Evolutionary conservation across 2,329 filamentous ascomycete species (phyloP).

Genomic region (Aspergillus pseudoterreus): DNA sequence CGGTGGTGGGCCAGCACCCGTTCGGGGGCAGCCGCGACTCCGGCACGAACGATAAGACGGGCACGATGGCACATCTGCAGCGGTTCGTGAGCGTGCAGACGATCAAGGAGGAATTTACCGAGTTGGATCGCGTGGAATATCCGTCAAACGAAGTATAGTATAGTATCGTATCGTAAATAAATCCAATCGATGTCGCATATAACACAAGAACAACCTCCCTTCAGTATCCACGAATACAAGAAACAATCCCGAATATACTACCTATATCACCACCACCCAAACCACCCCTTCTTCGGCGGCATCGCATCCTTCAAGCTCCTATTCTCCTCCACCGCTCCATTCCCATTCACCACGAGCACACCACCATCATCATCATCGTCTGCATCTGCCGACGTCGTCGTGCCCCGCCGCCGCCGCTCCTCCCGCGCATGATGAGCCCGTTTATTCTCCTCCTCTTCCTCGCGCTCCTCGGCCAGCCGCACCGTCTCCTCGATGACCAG

Average conservation of each 20-base stretch:
- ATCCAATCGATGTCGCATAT: background rate
- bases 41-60: slow-evolving; percentile 57
- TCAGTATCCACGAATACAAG: too few species aligned
- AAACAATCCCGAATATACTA: too few species aligned
- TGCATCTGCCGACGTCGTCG: too few species aligned
- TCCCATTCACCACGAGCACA: background rate
- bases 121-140: slow-evolving; percentile 22
- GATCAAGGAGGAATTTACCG: slow-evolving; percentile 51
- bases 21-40: slow-evolving; percentile 53
- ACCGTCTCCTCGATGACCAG: slow-evolving; percentile 42
- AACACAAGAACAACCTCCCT: background rate
- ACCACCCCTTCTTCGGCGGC: slow-evolving; percentile 7
- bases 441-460: background rate
- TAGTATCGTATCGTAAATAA: background rate
- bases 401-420: too few species aligned
- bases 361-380: too few species aligned
- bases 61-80: slow-evolving; percentile 48
- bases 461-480: slow-evolving; percentile 31
- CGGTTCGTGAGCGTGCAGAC: slow-evolving; percentile 52
- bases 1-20: slow-evolving; percentile 55
- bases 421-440: too few species aligned
- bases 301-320: slow-evolving; percentile 6
- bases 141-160: slow-evolving; percentile 16
- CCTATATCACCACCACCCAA: slow-evolving; percentile 6
- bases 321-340: background rate